These are phyloP conservation scores for Taphrina wiesneri DNA, from an alignment of 1,139 yeast genomes.

Conservation along the genomic window DNA sequence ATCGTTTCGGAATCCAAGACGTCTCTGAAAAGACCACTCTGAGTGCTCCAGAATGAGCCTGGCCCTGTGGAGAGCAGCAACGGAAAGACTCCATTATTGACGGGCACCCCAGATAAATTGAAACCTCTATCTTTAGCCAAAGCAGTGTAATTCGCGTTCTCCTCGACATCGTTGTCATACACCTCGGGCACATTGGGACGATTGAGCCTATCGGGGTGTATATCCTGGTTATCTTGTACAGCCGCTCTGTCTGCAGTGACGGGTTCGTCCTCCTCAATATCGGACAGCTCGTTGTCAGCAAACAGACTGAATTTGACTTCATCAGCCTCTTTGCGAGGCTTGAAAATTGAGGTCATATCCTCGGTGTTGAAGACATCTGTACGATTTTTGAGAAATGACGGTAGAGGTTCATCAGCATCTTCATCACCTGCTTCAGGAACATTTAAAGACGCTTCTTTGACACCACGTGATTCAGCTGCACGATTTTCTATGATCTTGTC, in stretches of 20 bases:
- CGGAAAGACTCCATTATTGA: constrained; percentile 13
- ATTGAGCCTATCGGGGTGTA: constrained; percentile 20
- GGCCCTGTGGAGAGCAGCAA: constrained; percentile 10
- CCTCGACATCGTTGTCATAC: not conserved
- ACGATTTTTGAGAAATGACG: not conserved
- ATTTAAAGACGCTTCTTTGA: not conserved
- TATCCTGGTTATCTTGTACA: not conserved
- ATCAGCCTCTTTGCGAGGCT: constrained; percentile 48
- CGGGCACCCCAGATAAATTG: not conserved
- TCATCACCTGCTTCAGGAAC: not conserved
- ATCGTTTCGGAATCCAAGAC: not conserved
- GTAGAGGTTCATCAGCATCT: not conserved
- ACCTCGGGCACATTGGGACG: not conserved
- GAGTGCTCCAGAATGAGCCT: not conserved
- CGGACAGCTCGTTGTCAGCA: constrained; percentile 60
- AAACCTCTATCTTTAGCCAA: constrained; percentile 27
- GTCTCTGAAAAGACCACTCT: constrained; percentile 3
- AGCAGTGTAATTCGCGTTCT: constrained; percentile 14
- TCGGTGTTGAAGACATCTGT: not conserved
- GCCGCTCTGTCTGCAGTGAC: not conserved
- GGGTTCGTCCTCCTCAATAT: constrained; percentile 30
- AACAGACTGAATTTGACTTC: constrained; percentile 65
- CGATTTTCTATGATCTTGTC: not conserved
- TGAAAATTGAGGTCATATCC: constrained; percentile 22
- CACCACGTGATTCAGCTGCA: not conserved